Conservation (phyloP, 306 rosid genomes). For the Purshia tridentata region DNA sequence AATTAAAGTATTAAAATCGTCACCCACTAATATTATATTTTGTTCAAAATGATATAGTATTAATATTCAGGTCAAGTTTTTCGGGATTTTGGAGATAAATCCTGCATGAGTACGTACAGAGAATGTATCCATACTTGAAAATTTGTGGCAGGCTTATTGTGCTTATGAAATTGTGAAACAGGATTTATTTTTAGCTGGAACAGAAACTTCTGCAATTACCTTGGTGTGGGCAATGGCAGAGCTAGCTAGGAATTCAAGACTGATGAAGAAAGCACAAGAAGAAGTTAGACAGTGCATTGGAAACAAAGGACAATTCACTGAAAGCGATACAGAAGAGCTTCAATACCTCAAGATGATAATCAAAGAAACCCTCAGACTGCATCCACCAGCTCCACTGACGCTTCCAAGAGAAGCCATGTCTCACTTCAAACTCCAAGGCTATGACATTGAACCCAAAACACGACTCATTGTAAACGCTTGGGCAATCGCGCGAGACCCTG, state of each 20-base stretch:
- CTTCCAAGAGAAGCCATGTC: conserved; percentile 42
- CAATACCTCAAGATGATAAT: conserved; percentile 37
- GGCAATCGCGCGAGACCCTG: conserved; percentile 46
- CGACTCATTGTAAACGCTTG: conserved; percentile 31
- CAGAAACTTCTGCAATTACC: conserved; percentile 31
- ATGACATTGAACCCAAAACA: conserved; percentile 31
- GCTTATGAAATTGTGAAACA: neutral
- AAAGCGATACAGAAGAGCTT: conserved; percentile 28
- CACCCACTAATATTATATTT: no score
- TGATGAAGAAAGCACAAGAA: conserved; percentile 39
- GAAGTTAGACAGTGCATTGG: conserved; percentile 23
- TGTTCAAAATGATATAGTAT: no score
- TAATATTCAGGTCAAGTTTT: no score
- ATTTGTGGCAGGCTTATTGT: neutral
- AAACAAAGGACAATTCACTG: conserved; percentile 21
- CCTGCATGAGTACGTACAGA: no score
- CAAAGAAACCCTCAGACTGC: conserved; percentile 48
- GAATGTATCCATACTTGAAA: no score
- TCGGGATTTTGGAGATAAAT: no score
- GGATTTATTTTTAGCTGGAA: conserved; percentile 46
- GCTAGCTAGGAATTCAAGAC: conserved; percentile 31
- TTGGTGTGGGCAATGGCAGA: conserved; percentile 49
- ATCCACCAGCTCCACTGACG: conserved; percentile 43
- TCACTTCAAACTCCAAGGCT: conserved; percentile 24
- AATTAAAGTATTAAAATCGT: no score